phyloP scores from a whole-genome alignment of 2,329 filamentous ascomycete genomes.

The Pestalotiopsis sp. region DNA sequence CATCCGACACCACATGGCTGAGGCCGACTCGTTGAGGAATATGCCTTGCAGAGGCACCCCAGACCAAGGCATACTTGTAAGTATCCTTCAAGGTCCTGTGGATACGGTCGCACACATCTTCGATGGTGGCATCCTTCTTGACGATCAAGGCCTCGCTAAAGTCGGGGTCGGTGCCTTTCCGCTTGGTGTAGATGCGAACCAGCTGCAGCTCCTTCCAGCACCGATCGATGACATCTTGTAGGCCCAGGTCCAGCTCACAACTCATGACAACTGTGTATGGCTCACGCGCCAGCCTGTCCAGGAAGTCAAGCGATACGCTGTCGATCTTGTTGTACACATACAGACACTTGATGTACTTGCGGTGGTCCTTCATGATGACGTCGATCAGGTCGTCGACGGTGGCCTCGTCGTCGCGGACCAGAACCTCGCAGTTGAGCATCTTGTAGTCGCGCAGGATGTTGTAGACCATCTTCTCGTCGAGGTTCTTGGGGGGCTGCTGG shows the following conservation, averaged over 20 bases:
- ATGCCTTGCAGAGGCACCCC: slow-evolving; percentile 95
- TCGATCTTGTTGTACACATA: slow-evolving; percentile 99
- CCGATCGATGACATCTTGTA: slow-evolving; percentile 89
- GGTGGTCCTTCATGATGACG: slow-evolving; percentile 98
- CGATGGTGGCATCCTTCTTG: slow-evolving; percentile 80
- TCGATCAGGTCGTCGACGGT: slow-evolving; percentile 99
- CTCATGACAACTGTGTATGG: slow-evolving; percentile 95
- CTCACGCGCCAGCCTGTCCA: slow-evolving; percentile 89
- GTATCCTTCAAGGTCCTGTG: slow-evolving; percentile 95
- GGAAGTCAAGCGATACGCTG: slow-evolving; percentile 86
- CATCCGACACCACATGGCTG: slow-evolving; percentile 72
- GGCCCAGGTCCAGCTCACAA: slow-evolving; percentile 91
- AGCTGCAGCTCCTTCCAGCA: slow-evolving; percentile 92
- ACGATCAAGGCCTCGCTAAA: slow-evolving; percentile 94
- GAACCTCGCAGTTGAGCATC: slow-evolving; percentile 94
- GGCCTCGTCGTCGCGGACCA: slow-evolving; percentile 90
- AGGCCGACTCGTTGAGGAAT: slow-evolving; percentile 91
- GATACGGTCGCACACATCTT: slow-evolving; percentile 95
- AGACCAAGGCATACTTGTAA: slow-evolving; percentile 97
- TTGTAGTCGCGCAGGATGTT: slow-evolving; percentile 99
- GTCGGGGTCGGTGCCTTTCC: slow-evolving; percentile 86
- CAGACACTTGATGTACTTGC: slow-evolving; percentile 92
- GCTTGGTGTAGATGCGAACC: slow-evolving; percentile 94
- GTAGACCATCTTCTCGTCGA: slow-evolving; percentile 98
- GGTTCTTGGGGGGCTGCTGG: slow-evolving; percentile 78